These are phyloP conservation scores for Diophrys appendiculata DNA, from an alignment of 73 alveolate species.

Conservation along the genomic window DNA sequence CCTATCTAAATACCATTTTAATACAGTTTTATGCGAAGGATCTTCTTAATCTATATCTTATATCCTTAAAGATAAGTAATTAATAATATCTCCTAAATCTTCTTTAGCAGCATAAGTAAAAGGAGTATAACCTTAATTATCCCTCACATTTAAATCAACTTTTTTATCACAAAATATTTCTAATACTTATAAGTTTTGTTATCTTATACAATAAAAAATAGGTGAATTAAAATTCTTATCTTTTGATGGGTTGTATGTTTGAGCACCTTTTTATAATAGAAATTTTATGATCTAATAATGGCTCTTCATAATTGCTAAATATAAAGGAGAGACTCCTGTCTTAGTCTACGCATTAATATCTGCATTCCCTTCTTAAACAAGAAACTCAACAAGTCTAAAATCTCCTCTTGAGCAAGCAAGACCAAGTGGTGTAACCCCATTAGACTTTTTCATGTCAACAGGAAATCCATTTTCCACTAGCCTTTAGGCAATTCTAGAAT, in stretches of 20 bases:
- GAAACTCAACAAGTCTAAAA: not conserved
- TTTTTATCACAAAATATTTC: not conserved
- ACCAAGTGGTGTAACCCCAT: not conserved
- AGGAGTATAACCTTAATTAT: not conserved
- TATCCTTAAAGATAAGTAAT: constrained; percentile 18
- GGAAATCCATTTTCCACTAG: not conserved
- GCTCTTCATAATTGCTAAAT: not conserved
- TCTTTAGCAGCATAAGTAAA: constrained; percentile 25
- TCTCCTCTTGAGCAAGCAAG: not conserved
- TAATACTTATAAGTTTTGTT: not conserved
- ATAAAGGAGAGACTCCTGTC: not conserved
- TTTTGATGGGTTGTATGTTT: not conserved
- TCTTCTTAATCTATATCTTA: constrained; percentile 37
- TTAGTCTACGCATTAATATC: no score
- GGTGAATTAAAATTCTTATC: not conserved
- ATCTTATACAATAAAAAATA: not conserved
- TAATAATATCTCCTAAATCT: not conserved
- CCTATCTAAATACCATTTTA: constrained; percentile 14
- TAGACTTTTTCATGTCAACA: not conserved
- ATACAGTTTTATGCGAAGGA: constrained; percentile 39
- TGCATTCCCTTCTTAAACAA: not conserved
- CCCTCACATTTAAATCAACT: not conserved
- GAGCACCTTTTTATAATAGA: not conserved
- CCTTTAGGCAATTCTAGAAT: not conserved
- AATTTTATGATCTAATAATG: no score